Percentiles rank a stretch among this genome's conserved stretches.
phyloP scores from a whole-genome alignment of 495 filamentous ascomycete genomes.

The Rusavskia elegans region DNA sequence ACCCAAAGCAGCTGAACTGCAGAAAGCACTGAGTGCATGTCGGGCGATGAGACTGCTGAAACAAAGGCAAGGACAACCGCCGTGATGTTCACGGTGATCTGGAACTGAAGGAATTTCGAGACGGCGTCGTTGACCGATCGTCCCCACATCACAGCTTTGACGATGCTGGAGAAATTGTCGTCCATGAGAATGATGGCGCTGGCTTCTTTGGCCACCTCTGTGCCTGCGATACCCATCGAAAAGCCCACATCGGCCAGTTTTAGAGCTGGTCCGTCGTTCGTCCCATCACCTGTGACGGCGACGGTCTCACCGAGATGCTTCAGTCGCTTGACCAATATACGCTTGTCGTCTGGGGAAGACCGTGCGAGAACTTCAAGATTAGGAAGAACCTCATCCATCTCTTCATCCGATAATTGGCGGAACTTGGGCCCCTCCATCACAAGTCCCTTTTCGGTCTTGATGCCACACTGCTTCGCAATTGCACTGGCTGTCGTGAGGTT shows the following conservation, averaged over 20 bases:
- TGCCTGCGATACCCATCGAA: slow-evolving; percentile 84
- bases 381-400: slow-evolving; percentile 60
- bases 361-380: slow-evolving; percentile 69
- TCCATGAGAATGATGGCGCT: slow-evolving; percentile 86
- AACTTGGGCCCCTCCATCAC: slow-evolving; percentile 78
- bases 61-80: slow-evolving; percentile 74
- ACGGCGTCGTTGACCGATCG: slow-evolving; percentile 84
- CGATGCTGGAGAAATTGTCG: slow-evolving; percentile 78
- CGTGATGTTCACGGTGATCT: slow-evolving; percentile 83
- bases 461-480: slow-evolving; percentile 73
- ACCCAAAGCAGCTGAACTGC: slow-evolving; percentile 86
- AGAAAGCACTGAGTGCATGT: slow-evolving; percentile 56
- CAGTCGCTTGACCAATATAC: slow-evolving; percentile 57
- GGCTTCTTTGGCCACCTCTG: slow-evolving; percentile 87
- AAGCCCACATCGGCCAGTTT: slow-evolving; percentile 81
- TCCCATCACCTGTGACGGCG: slow-evolving; percentile 78
- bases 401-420: slow-evolving; percentile 51
- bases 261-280: slow-evolving; percentile 77
- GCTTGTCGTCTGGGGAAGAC: slow-evolving; percentile 79
- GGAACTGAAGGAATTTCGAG: slow-evolving; percentile 81
- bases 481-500: slow-evolving; percentile 69
- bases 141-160: slow-evolving; percentile 82
- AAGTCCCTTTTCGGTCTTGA: slow-evolving; percentile 54
- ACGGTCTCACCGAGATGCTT: slow-evolving; percentile 67
- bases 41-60: slow-evolving; percentile 52